Conservation (phyloP, 148 eudicot species). For the Tetragonia tetragonoides region DNA sequence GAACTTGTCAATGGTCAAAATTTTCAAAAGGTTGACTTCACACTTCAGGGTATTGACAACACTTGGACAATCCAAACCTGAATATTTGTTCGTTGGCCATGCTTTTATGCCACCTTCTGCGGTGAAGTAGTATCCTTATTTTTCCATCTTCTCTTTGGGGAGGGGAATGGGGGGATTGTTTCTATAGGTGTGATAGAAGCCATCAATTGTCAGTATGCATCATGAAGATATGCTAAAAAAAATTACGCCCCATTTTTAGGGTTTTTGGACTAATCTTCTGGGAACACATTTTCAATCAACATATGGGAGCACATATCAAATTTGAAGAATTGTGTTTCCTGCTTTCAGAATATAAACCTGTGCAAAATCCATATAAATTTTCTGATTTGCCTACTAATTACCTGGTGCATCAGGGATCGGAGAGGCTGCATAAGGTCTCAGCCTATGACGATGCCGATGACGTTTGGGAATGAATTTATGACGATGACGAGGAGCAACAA, state of each 20-base stretch:
- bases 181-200: background rate
- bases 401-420: conserved; percentile 67
- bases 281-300: background rate
- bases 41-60: too few relatives aligned
- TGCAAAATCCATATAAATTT: background rate
- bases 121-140: too few relatives aligned
- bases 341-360: background rate
- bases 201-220: background rate
- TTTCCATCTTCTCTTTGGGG: background rate
- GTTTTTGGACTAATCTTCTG: background rate
- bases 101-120: too few relatives aligned
- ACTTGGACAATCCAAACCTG: too few relatives aligned
- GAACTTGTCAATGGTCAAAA: too few relatives aligned
- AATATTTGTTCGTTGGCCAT: too few relatives aligned
- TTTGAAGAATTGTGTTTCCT: background rate
- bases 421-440: conserved; percentile 38
- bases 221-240: background rate
- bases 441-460: conserved; percentile 41
- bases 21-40: background rate
- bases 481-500: conserved; percentile 43
- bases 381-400: conserved; percentile 27
- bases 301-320: background rate
- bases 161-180: too few relatives aligned
- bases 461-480: conserved; percentile 34
- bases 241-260: too few relatives aligned